Conservation (phyloP, 192 early-diverging fungal species). For the Coemansia sp. region DNA sequence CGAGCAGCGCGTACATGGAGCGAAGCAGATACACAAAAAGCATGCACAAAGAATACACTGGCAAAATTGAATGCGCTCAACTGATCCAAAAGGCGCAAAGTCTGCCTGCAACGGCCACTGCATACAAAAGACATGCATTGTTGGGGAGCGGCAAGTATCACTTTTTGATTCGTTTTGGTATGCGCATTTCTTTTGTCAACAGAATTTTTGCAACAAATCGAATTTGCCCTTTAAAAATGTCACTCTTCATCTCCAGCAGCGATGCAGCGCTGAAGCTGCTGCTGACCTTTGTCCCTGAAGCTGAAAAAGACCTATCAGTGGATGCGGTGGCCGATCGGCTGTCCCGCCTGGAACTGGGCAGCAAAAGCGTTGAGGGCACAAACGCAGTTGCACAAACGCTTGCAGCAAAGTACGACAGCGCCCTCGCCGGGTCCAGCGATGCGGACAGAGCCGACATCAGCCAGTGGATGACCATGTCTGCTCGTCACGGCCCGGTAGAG, state of each 20-base stretch:
- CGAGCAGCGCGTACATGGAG: slow-evolving; percentile 16
- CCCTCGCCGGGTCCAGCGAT: slow-evolving; percentile 36
- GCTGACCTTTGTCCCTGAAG: slow-evolving; percentile 37
- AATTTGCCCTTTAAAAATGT: slow-evolving; percentile 22
- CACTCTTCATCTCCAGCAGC: slow-evolving; percentile 32
- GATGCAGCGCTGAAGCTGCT: slow-evolving; percentile 48
- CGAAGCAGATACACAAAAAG: slow-evolving; percentile 9
- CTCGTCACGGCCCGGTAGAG: slow-evolving; percentile 42
- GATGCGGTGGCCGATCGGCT: slow-evolving; percentile 44
- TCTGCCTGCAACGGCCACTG: too few species aligned
- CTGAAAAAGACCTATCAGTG: slow-evolving; percentile 24
- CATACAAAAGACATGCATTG: not conserved
- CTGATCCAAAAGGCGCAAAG: not conserved
- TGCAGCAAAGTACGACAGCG: slow-evolving; percentile 42
- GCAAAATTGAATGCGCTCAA: not conserved
- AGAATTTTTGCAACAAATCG: not conserved
- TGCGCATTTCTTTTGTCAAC: slow-evolving; percentile 1
- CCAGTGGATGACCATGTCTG: slow-evolving; percentile 57
- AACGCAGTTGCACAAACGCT: slow-evolving; percentile 44
- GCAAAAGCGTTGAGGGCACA: slow-evolving; percentile 41
- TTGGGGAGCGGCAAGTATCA: not conserved
- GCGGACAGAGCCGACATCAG: slow-evolving; percentile 47
- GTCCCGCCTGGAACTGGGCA: slow-evolving; percentile 37
- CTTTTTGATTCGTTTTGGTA: not conserved
- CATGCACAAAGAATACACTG: not conserved